These are phyloP conservation scores for Parachlorella kessleri DNA, from an alignment of 139 green algal species.

Conservation along the genomic window DNA sequence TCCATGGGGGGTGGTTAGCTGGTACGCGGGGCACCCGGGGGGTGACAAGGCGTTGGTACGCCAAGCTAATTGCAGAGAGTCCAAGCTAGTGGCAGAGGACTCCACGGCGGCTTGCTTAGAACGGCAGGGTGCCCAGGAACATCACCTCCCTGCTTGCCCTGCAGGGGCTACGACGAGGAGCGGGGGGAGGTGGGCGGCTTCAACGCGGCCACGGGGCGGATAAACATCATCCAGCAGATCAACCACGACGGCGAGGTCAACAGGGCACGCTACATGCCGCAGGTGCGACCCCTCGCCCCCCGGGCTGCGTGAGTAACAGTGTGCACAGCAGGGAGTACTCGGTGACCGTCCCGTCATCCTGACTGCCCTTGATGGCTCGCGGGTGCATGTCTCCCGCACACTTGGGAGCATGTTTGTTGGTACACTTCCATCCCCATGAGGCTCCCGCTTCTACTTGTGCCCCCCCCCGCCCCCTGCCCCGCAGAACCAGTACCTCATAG, in stretches of 20 bases:
- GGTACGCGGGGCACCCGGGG: too few species aligned
- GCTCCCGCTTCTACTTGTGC: background rate
- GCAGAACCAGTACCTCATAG: slow-evolving; percentile 94
- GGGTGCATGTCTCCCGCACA: too few species aligned
- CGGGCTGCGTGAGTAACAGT: background rate
- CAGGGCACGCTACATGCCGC: slow-evolving; percentile 67
- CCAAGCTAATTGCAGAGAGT: too few species aligned
- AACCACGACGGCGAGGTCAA: slow-evolving; percentile 99
- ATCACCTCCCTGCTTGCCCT: slow-evolving; percentile 19
- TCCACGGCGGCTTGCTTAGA: too few species aligned
- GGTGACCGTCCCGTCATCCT: too few species aligned
- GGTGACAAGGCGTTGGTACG: too few species aligned
- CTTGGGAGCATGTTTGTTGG: too few species aligned
- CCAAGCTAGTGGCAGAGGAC: too few species aligned
- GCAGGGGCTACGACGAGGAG: slow-evolving; percentile 91
- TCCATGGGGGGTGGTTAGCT: too few species aligned
- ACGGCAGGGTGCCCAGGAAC: too few species aligned
- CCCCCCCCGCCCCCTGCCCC: slow-evolving; percentile 46
- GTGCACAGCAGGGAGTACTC: too few species aligned
- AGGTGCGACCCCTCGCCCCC: background rate
- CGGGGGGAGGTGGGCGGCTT: slow-evolving; percentile 91
- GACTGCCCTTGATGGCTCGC: background rate
- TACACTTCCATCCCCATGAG: too few species aligned
- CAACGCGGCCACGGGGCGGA: slow-evolving; percentile 67
- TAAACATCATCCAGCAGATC: slow-evolving; percentile 94